A percentile compares a stretch with the other conserved stretches of the same genome.
These are phyloP conservation scores for Solanum chilense DNA, from an alignment of 257 asterid species.

Conservation along the genomic window DNA sequence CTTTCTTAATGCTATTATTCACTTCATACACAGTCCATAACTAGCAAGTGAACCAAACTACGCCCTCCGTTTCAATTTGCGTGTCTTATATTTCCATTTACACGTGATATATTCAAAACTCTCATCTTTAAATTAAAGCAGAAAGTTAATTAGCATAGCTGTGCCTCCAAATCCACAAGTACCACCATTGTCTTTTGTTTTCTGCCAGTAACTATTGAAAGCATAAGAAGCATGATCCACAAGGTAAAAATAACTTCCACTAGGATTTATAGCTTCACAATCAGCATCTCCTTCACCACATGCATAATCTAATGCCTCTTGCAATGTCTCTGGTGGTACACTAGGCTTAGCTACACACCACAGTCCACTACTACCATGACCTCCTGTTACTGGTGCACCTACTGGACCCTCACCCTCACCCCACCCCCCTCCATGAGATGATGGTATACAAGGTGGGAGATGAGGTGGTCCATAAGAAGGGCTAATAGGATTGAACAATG, in stretches of 20 bases:
- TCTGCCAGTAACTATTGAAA: slow-evolving; percentile 91
- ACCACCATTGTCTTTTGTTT: slow-evolving; percentile 55
- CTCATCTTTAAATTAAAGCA: no score
- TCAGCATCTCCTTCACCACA: slow-evolving; percentile 87
- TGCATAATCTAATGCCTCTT: slow-evolving; percentile 72
- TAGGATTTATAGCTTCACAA: slow-evolving; percentile 57
- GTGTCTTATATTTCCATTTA: no score
- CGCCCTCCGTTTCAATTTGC: no score
- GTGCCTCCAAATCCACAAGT: slow-evolving; percentile 87
- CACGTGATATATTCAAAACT: no score
- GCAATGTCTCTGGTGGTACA: slow-evolving; percentile 74
- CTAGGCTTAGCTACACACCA: slow-evolving; percentile 94
- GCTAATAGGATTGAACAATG: slow-evolving; percentile 27
- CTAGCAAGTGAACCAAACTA: no score
- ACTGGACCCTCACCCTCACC: slow-evolving; percentile 13
- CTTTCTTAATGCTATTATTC: background rate
- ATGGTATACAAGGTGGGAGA: slow-evolving; percentile 67
- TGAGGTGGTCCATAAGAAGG: slow-evolving; percentile 47
- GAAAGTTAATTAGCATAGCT: slow-evolving; percentile 66
- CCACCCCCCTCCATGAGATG: slow-evolving; percentile 28
- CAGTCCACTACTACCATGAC: no score
- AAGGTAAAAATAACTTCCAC: slow-evolving; percentile 61
- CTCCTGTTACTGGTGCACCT: slow-evolving; percentile 21
- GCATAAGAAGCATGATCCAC: slow-evolving; percentile 95
- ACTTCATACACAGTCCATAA: background rate